A percentile compares a stretch with the other conserved stretches of the same genome.
Evolutionary conservation across 1,284 basidiomycete species (phyloP).

Genomic region (Apiotrichum sp.): DNA sequence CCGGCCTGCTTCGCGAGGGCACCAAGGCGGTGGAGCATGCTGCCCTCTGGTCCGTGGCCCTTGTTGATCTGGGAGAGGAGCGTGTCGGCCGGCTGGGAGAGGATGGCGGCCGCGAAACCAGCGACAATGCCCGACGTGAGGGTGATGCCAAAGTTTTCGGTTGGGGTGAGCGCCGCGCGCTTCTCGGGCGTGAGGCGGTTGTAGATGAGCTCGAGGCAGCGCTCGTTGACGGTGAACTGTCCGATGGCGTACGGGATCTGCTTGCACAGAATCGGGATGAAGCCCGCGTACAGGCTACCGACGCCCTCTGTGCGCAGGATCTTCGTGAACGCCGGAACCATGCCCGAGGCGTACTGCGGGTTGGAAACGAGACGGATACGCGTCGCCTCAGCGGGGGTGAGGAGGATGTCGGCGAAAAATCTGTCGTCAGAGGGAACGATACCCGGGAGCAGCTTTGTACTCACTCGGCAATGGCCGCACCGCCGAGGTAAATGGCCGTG

Average conservation of each 20-base stretch:
- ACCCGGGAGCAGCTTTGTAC: constrained; percentile 25
- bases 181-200: constrained; percentile 64
- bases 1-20: constrained; percentile 56
- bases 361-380: constrained; percentile 83
- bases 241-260: constrained; percentile 84
- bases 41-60: constrained; percentile 70
- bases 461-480: constrained; percentile 73
- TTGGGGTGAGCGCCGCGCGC: constrained; percentile 54
- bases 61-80: constrained; percentile 69
- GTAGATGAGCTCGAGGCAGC: constrained; percentile 71
- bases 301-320: constrained; percentile 73
- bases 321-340: constrained; percentile 71
- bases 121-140: constrained; percentile 77
- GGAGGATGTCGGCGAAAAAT: constrained; percentile 86
- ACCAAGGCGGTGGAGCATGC: constrained; percentile 59
- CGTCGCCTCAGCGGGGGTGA: constrained; percentile 78
- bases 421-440: constrained; percentile 45
- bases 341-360: constrained; percentile 66
- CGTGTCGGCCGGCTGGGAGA: constrained; percentile 56
- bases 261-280: constrained; percentile 85
- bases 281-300: constrained; percentile 74
- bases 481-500: constrained; percentile 83
- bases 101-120: constrained; percentile 78
- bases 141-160: constrained; percentile 60
- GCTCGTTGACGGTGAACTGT: constrained; percentile 78